Conservation (phyloP, 1,284 basidiomycete species). For the Mycosarcoma mackinlayi region DNA sequence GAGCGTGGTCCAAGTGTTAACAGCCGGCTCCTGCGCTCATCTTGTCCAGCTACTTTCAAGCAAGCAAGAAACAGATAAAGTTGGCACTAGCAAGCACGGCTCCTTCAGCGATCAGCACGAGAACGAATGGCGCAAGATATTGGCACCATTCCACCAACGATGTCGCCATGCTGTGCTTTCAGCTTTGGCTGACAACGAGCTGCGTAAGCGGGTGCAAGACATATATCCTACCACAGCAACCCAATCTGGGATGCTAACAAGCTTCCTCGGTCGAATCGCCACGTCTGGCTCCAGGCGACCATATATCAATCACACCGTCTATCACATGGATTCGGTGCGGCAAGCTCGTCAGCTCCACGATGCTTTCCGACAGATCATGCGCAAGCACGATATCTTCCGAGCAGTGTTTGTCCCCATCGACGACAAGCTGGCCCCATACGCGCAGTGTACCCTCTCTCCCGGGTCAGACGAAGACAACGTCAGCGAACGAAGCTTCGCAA, state of each 20-base stretch:
- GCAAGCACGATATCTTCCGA: constrained; percentile 8
- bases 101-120: neutral
- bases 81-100: neutral
- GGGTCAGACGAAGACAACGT: constrained; percentile 3
- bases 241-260: constrained; percentile 33
- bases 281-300: neutral
- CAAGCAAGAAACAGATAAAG: neutral
- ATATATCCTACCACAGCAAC: constrained; percentile 24
- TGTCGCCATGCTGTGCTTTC: neutral
- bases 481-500: neutral
- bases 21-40: constrained; percentile 5
- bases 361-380: neutral
- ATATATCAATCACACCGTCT: constrained; percentile 4
- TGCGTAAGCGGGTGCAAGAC: neutral
- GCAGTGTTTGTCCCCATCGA: constrained; percentile 23
- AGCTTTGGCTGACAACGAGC: neutral
- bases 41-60: constrained; percentile 8
- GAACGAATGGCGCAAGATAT: neutral
- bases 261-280: constrained; percentile 11
- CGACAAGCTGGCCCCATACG: constrained; percentile 28
- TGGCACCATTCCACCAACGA: neutral
- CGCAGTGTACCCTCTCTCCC: constrained; percentile 21
- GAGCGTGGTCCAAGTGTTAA: constrained; percentile 1
- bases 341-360: constrained; percentile 6
- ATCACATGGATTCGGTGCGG: neutral